A percentile compares a stretch with the other conserved stretches of the same genome.
Evolutionary conservation across 768 basidiomycete species (phyloP).

Genomic region (Leucocoprinus leucothites): DNA sequence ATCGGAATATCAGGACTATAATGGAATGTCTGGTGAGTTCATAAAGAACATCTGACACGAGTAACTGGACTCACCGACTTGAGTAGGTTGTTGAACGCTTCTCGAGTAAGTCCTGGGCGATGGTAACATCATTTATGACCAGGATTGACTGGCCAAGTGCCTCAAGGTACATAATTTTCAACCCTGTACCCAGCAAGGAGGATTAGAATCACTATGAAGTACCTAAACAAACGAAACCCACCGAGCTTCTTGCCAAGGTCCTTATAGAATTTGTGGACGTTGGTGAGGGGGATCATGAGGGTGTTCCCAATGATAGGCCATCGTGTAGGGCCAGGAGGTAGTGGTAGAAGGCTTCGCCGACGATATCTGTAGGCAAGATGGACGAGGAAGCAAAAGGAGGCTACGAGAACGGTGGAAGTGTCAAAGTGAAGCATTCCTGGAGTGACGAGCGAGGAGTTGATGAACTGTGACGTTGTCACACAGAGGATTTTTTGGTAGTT

Average conservation of each 20-base stretch:
- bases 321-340: neutral
- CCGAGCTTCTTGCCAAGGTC: neutral
- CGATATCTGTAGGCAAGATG: neutral
- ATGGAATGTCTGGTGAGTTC: neutral
- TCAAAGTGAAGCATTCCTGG: neutral
- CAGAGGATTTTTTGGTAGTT: no score
- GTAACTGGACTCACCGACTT: slow-evolving; percentile 10
- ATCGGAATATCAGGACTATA: slow-evolving; percentile 1
- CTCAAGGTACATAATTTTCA: slow-evolving; percentile 21
- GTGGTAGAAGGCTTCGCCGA: neutral
- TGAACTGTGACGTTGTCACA: no score
- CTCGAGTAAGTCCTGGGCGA: slow-evolving; percentile 24
- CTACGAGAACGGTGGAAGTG: neutral
- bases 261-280: neutral
- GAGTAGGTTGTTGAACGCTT: slow-evolving; percentile 27
- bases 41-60: neutral
- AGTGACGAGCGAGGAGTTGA: no score
- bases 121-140: slow-evolving; percentile 23
- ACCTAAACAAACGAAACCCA: neutral
- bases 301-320: slow-evolving; percentile 4
- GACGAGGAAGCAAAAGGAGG: neutral
- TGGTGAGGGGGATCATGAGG: neutral
- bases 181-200: neutral
- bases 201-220: neutral
- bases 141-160: slow-evolving; percentile 24